These are phyloP conservation scores for Plasmodium malariae DNA, from an alignment of 169 alveolate genomes.

Conservation along the genomic window DNA sequence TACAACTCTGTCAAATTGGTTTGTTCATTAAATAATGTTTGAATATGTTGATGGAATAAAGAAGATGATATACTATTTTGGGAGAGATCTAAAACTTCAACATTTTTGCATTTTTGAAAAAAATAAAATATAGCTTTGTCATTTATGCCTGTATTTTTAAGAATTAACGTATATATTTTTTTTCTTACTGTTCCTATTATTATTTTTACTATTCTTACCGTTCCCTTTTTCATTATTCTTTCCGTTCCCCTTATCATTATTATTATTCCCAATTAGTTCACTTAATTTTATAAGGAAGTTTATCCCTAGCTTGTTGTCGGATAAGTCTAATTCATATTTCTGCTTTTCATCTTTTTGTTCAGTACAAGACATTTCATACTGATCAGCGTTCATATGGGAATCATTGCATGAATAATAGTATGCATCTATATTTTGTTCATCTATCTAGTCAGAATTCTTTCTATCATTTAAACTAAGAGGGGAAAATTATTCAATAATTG, in stretches of 20 bases:
- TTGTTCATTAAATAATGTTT: slow-evolving; percentile 16
- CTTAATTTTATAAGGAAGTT: slow-evolving; percentile 18
- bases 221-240: neutral
- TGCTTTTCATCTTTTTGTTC: neutral
- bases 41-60: slow-evolving; percentile 11
- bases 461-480: neutral
- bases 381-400: too few species aligned
- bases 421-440: neutral
- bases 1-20: slow-evolving; percentile 31
- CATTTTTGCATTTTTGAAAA: slow-evolving; percentile 13
- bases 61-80: slow-evolving; percentile 18
- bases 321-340: slow-evolving; percentile 35
- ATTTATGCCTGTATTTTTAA: slow-evolving; percentile 12
- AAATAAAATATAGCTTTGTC: neutral
- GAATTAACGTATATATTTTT: slow-evolving; percentile 11
- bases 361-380: neutral
- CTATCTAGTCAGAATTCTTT: neutral
- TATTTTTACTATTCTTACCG: neutral
- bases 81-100: slow-evolving; percentile 33
- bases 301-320: slow-evolving; percentile 23
- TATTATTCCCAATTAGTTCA: neutral
- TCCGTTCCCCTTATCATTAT: neutral
- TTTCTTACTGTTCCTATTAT: too few species aligned
- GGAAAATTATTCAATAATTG: slow-evolving; percentile 35
- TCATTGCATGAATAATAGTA: neutral